Conservation (phyloP, 345 rosid species). For the Salix koriyanagi region DNA sequence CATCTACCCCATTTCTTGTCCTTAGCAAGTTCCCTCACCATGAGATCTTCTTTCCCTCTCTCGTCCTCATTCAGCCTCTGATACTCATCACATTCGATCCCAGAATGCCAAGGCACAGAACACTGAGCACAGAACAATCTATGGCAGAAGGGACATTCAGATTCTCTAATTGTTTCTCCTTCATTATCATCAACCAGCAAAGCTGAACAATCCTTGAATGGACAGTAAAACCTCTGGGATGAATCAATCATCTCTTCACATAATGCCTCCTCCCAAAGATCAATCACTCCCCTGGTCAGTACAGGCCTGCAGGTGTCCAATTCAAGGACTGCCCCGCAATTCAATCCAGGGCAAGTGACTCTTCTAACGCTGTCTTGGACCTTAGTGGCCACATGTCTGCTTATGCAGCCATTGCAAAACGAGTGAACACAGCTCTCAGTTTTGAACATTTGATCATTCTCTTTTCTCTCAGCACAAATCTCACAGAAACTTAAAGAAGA, state of each 20-base stretch:
- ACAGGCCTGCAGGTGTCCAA: slow-evolving; percentile 38
- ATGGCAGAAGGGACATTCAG: slow-evolving; percentile 27
- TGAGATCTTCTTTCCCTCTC: slow-evolving; percentile 18
- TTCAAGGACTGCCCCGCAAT: slow-evolving; percentile 41
- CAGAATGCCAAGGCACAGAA: slow-evolving; percentile 17
- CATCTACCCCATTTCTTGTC: slow-evolving; percentile 22
- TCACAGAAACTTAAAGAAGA: slow-evolving; percentile 41
- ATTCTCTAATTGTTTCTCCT: slow-evolving; percentile 33
- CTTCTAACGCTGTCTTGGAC: slow-evolving; percentile 18
- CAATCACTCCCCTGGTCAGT: slow-evolving; percentile 41
- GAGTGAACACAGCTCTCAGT: slow-evolving; percentile 41
- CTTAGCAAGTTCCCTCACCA: slow-evolving; percentile 15
- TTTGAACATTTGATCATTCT: slow-evolving; percentile 33
- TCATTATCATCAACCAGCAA: slow-evolving; percentile 35
- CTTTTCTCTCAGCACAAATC: slow-evolving; percentile 53
- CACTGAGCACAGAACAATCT: slow-evolving; percentile 24
- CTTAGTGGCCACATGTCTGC: slow-evolving; percentile 40
- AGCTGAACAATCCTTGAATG: slow-evolving; percentile 65
- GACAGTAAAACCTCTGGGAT: slow-evolving; percentile 52
- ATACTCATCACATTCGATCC: slow-evolving; percentile 12
- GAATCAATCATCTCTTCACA: slow-evolving; percentile 39
- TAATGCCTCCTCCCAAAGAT: slow-evolving; percentile 49
- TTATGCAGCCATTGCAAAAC: slow-evolving; percentile 49
- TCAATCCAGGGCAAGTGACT: slow-evolving; percentile 52
- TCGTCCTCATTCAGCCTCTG: slow-evolving; percentile 20